Conservation (phyloP, 2,329 filamentous ascomycete species). For the Neobulgaria alba region DNA sequence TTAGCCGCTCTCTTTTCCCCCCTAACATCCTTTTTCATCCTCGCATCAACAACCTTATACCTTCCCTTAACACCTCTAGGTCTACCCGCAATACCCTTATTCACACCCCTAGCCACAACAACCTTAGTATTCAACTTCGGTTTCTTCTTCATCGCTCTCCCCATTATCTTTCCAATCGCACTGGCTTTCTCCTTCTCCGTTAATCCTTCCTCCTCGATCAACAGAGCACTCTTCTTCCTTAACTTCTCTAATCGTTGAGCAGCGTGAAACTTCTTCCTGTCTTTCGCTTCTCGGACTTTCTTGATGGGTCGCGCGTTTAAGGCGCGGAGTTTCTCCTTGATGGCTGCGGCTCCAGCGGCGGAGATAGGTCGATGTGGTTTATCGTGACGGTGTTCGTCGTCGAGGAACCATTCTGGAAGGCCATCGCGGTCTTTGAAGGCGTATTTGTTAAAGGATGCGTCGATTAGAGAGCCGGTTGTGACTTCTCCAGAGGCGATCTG, state of each 20-base stretch:
- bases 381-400: conserved; percentile 81
- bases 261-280: conserved; percentile 93
- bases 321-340: conserved; percentile 88
- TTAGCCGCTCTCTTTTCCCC: conserved; percentile 75
- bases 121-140: conserved; percentile 75
- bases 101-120: conserved; percentile 77
- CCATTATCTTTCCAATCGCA: conserved; percentile 73
- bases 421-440: conserved; percentile 86
- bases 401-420: conserved; percentile 94
- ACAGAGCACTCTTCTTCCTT: conserved; percentile 89
- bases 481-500: conserved; percentile 81
- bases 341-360: conserved; percentile 80
- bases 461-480: conserved; percentile 68
- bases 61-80: conserved; percentile 89
- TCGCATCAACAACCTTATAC: conserved; percentile 93
- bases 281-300: conserved; percentile 95
- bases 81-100: conserved; percentile 76
- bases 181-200: conserved; percentile 94
- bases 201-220: conserved; percentile 83
- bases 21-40: conserved; percentile 93
- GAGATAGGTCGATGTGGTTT: conserved; percentile 81
- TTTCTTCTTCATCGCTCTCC: conserved; percentile 77
- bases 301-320: conserved; percentile 96
- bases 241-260: conserved; percentile 87
- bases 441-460: conserved; percentile 90